A percentile compares a stretch with the other conserved stretches of the same genome.
Evolutionary conservation across 2,329 filamentous ascomycete genomes (phyloP).

Genomic region (Aspergillus texensis): DNA sequence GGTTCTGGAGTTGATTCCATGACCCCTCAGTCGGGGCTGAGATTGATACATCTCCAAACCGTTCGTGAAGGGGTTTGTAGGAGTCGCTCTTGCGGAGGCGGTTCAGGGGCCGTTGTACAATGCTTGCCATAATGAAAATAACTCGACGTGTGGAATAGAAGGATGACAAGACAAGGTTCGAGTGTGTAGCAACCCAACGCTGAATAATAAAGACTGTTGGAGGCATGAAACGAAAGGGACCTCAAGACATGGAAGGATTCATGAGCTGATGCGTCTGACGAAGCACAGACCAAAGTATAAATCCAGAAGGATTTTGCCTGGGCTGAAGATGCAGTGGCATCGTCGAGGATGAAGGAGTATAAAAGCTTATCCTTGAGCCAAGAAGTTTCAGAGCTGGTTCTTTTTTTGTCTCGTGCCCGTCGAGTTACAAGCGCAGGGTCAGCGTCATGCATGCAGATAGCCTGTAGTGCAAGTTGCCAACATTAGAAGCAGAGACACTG

Average conservation of each 20-base stretch:
- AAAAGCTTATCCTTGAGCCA: constrained; percentile 2
- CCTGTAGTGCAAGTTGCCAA: constrained; percentile 3
- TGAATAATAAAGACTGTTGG: not conserved
- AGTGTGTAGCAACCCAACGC: not conserved
- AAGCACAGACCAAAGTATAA: not conserved
- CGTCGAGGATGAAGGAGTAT: not conserved
- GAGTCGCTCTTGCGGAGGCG: constrained; percentile 33
- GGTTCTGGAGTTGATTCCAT: constrained; percentile 40
- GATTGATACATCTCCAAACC: constrained; percentile 44
- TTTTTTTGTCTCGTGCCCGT: constrained; percentile 1
- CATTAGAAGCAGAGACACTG: constrained; percentile 11
- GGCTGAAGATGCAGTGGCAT: not conserved
- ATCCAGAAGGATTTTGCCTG: not conserved
- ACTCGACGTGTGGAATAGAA: not conserved
- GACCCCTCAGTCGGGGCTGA: constrained; percentile 42
- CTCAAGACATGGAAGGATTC: not conserved
- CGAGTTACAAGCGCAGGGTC: not conserved
- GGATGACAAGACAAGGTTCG: not conserved
- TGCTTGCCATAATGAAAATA: constrained; percentile 27
- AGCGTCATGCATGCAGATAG: constrained; percentile 4
- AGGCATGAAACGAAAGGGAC: not conserved
- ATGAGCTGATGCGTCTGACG: not conserved
- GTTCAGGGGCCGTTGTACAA: constrained; percentile 33
- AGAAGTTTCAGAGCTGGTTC: not conserved
- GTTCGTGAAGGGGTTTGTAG: constrained; percentile 35